Conservation (phyloP, 2,329 filamentous ascomycete genomes). For the Cladosporium halotolerans region DNA sequence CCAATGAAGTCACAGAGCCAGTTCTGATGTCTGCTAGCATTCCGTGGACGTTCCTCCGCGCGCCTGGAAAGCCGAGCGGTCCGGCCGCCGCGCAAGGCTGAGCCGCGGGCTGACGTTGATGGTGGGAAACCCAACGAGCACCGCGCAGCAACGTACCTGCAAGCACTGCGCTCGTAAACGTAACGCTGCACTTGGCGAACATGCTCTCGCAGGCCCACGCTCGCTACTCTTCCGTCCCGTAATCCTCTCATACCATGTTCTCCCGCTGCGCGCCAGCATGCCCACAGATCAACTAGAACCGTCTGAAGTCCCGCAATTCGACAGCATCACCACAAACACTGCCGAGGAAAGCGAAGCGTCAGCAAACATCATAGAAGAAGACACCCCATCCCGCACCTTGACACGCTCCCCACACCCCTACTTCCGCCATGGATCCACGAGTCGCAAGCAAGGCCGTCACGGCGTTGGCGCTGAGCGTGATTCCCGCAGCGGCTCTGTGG, state of each 20-base stretch:
- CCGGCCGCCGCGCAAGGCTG: background rate
- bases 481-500: slow-evolving; percentile 13
- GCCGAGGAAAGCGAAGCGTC: too few species aligned
- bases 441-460: slow-evolving; percentile 16
- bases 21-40: too few species aligned
- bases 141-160: too few species aligned
- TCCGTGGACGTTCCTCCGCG: too few species aligned
- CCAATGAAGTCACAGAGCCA: too few species aligned
- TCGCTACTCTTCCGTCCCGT: background rate
- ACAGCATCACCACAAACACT: too few species aligned
- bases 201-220: background rate
- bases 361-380: slow-evolving; percentile 1
- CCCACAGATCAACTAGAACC: slow-evolving; percentile 2
- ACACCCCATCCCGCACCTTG: slow-evolving; percentile 14
- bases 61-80: background rate
- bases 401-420: slow-evolving; percentile 27
- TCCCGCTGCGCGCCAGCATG: slow-evolving; percentile 7
- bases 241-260: slow-evolving; percentile 1
- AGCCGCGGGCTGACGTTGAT: background rate
- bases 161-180: too few species aligned
- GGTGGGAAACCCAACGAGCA: background rate
- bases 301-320: background rate
- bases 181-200: background rate
- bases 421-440: slow-evolving; percentile 19
- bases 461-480: slow-evolving; percentile 13